phyloP scores from a whole-genome alignment of 2,329 filamentous ascomycete species.

The Penicillium sp. region DNA sequence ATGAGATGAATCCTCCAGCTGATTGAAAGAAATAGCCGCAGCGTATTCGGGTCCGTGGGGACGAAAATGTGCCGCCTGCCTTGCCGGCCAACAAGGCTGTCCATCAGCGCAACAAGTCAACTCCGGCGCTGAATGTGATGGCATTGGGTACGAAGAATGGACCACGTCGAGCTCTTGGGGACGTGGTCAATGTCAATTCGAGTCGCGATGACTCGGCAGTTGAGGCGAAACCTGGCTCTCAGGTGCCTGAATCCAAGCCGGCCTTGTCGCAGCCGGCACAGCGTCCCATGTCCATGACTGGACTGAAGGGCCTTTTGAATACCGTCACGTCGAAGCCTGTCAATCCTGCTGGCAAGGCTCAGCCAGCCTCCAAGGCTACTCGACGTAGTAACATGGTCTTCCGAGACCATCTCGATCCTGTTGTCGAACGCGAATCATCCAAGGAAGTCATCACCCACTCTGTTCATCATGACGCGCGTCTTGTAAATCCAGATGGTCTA shows the following conservation, averaged over 20 bases:
- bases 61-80: conserved; percentile 60
- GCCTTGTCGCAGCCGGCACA: conserved; percentile 53
- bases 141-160: conserved; percentile 56
- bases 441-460: conserved; percentile 23
- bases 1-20: conserved; percentile 7
- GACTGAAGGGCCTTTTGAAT: conserved; percentile 37
- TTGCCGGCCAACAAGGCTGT: conserved; percentile 53
- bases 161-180: conserved; percentile 72
- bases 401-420: conserved; percentile 44
- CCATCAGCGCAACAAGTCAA: conserved; percentile 79
- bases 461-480: not conserved
- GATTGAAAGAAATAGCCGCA: conserved; percentile 56
- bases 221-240: conserved; percentile 43
- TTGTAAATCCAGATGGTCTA: not conserved
- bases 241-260: conserved; percentile 26
- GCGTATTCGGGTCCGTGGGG: conserved; percentile 57
- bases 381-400: conserved; percentile 53
- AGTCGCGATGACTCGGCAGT: conserved; percentile 55
- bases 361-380: conserved; percentile 27
- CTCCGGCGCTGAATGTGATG: conserved; percentile 54
- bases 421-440: conserved; percentile 30
- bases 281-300: conserved; percentile 46
- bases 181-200: conserved; percentile 64
- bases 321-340: conserved; percentile 31
- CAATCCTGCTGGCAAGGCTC: conserved; percentile 30